A percentile compares a stretch with the other conserved stretches of the same genome.
phyloP scores from a whole-genome alignment of 1,284 basidiomycete genomes.

The Ceratobasidium sp. region DNA sequence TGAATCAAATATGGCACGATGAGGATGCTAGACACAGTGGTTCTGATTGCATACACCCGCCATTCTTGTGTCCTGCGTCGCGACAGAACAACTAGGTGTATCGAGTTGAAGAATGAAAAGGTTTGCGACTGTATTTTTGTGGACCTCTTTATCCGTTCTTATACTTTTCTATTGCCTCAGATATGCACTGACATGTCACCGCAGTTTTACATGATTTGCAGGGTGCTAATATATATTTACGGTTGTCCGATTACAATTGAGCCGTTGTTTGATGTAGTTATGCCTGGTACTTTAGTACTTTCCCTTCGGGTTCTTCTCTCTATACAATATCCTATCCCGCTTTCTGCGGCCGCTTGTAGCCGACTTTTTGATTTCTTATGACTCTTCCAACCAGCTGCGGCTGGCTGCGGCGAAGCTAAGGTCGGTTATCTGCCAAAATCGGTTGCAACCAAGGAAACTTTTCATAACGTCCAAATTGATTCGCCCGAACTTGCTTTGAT shows the following conservation, averaged over 20 bases:
- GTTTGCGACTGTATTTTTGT: constrained; percentile 18
- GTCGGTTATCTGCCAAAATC: neutral
- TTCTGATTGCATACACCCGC: no score
- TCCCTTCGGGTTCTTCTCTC: no score
- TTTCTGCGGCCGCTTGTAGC: neutral
- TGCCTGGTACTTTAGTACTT: no score
- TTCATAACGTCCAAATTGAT: no score
- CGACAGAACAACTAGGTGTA: neutral
- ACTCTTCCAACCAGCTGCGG: neutral
- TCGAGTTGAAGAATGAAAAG: constrained; percentile 15
- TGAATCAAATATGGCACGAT: no score
- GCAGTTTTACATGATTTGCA: constrained; percentile 3
- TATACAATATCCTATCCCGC: no score
- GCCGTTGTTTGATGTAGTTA: no score
- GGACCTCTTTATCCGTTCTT: constrained; percentile 10
- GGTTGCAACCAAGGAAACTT: neutral
- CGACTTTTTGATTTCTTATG: neutral
- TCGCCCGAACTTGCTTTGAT: no score
- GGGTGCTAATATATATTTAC: constrained; percentile 18
- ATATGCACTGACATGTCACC: no score
- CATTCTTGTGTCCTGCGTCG: no score
- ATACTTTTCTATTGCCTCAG: neutral
- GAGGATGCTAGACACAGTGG: no score
- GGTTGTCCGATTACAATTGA: neutral
- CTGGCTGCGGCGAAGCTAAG: neutral